phyloP scores from a whole-genome alignment of 345 rosid species.

The Nephelium lappaceum region DNA sequence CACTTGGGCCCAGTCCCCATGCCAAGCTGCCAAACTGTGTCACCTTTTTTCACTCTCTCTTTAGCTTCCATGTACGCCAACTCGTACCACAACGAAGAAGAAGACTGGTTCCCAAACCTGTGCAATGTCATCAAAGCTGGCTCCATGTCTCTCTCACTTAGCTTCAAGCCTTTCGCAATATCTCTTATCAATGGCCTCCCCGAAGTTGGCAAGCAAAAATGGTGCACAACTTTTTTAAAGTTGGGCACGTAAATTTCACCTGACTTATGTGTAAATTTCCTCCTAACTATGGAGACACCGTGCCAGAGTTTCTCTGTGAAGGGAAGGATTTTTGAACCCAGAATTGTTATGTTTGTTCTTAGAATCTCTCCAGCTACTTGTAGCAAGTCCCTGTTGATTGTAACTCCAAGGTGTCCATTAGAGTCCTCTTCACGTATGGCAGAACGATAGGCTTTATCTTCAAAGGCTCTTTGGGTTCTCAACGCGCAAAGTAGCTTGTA shows the following conservation, averaged over 20 bases:
- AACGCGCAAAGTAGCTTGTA: slow-evolving; percentile 36
- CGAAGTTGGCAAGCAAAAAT: slow-evolving; percentile 57
- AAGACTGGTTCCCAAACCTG: slow-evolving; percentile 65
- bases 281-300: slow-evolving; percentile 29
- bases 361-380: slow-evolving; percentile 45
- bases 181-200: slow-evolving; percentile 46
- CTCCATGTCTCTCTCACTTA: slow-evolving; percentile 42
- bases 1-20: slow-evolving; percentile 56
- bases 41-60: slow-evolving; percentile 52
- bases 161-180: slow-evolving; percentile 49
- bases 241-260: slow-evolving; percentile 46
- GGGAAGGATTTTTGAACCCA: slow-evolving; percentile 45
- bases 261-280: slow-evolving; percentile 29
- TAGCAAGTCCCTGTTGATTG: slow-evolving; percentile 43
- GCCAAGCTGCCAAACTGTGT: slow-evolving; percentile 52
- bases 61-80: slow-evolving; percentile 55
- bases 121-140: slow-evolving; percentile 56
- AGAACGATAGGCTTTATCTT: slow-evolving; percentile 38
- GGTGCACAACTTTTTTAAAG: slow-evolving; percentile 46
- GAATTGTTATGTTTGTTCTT: slow-evolving; percentile 30
- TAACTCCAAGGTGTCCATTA: slow-evolving; percentile 53
- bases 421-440: slow-evolving; percentile 56
- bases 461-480: slow-evolving; percentile 47
- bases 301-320: slow-evolving; percentile 32
- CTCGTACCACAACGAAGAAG: slow-evolving; percentile 60